Evolutionary conservation across 805 yeast genomes (phyloP), one percentile per base, ranked within the genome.

Genomic region (Teunomyces funiuensis): DNA sequence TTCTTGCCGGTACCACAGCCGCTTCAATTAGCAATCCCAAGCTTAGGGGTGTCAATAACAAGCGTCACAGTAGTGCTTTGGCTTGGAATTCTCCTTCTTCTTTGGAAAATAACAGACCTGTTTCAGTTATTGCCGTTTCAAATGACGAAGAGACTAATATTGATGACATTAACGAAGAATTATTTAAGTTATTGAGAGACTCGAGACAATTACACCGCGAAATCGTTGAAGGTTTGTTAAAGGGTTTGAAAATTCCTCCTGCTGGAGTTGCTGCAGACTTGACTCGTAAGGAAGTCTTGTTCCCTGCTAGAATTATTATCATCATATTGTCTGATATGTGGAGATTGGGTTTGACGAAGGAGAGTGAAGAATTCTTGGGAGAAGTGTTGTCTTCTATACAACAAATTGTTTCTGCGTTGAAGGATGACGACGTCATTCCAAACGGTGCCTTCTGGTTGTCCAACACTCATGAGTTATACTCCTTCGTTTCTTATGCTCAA

Each of bases 401-500:
- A 69, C 80, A 79, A 38, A 82, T 86, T 46, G 96, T 91, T 13
- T 76, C 85, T 39, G 66, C 74, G n/a, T 73, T 85, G 57, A 84
- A 83, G 52, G 96, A 91, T 42, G 95, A 86, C 45, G 95, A 87
- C 51, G 82, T 88, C 25, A 83, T 90, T 55, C 81, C 88, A 36
- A 88, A 88, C 53, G 98, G 97, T 51, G 96, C 97, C 0, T 93
- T 90, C 72, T 93, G 99, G 99, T 74, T 93, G 50, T 87, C 97
- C 3, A 93, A 93, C 66, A 90, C 95, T 2, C 97, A 93, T 61
- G 98, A 93, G 61, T 76, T 93, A 55, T 87, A 86, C 63, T 89
- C 98, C 3, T 93, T 93, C 72, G 96, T 91, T 44, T 81, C 90
- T 11, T 86, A 88, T 64, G 98, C 98, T 2, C 96, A 91, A 64